Percentiles rank a stretch among this genome's conserved stretches.
phyloP scores from a whole-genome alignment of 164 flowering plant genomes.

The Dillenia suffruticosa region DNA sequence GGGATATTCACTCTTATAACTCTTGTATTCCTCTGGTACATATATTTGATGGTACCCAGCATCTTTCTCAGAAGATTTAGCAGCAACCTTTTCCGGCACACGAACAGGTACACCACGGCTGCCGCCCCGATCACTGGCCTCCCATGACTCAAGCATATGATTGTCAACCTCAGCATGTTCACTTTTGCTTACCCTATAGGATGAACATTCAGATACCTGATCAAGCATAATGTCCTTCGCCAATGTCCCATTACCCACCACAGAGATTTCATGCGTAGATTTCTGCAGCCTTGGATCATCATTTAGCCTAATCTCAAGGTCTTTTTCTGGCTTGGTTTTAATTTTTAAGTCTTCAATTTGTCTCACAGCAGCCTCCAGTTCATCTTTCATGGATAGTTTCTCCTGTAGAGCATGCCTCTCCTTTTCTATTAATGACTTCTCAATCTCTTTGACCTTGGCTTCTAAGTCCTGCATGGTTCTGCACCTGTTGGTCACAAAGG shows the following conservation, averaged over 20 bases:
- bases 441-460: conserved; percentile 50
- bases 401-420: conserved; percentile 28
- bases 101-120: conserved; percentile 8
- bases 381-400: conserved; percentile 12
- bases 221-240: conserved; percentile 92
- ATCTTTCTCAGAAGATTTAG: conserved; percentile 12
- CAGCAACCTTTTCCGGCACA: conserved; percentile 13
- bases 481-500: conserved; percentile 19
- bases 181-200: conserved; percentile 24
- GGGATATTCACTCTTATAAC: conserved; percentile 22
- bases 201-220: conserved; percentile 49
- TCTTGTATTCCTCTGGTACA: conserved; percentile 19
- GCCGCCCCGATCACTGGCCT: conserved; percentile 39
- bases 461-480: conserved; percentile 50
- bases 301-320: conserved; percentile 4
- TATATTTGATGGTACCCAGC: conserved; percentile 14
- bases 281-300: conserved; percentile 16
- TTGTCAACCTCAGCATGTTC: conserved; percentile 33
- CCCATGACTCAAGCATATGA: conserved; percentile 71
- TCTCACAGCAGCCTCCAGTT: conserved; percentile 24
- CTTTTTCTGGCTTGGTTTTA: conserved; percentile 13
- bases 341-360: conserved; percentile 32
- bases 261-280: conserved; percentile 23
- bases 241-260: conserved; percentile 22
- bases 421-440: conserved; percentile 39